These are phyloP conservation scores for Tetracladium setigerum DNA, from an alignment of 495 filamentous ascomycete species.

Conservation along the genomic window DNA sequence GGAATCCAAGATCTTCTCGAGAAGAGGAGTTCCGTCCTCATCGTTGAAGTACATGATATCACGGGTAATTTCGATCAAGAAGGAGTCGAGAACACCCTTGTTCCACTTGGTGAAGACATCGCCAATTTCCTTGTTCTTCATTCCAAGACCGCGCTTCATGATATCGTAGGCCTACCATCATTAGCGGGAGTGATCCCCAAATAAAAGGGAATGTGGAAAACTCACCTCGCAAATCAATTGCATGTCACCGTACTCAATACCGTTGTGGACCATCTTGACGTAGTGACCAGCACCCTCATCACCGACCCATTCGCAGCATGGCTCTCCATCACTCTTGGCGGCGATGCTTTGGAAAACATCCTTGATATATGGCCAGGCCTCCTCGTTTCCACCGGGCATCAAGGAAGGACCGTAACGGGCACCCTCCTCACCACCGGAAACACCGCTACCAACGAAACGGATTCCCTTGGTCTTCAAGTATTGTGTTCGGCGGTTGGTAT, in stretches of 20 bases:
- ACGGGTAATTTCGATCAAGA: slow-evolving; percentile 98
- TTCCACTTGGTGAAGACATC: slow-evolving; percentile 96
- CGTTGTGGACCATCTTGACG: slow-evolving; percentile 99
- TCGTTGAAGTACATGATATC: slow-evolving; percentile 97
- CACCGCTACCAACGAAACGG: slow-evolving; percentile 93
- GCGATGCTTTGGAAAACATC: slow-evolving; percentile 96
- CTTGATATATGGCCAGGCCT: slow-evolving; percentile 97
- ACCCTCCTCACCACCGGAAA: slow-evolving; percentile 98
- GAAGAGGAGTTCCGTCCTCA: slow-evolving; percentile 78
- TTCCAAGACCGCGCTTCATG: slow-evolving; percentile 90
- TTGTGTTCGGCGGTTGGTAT: slow-evolving; percentile 90
- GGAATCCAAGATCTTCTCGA: slow-evolving; percentile 98
- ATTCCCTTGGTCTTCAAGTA: slow-evolving; percentile 82
- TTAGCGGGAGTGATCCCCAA: slow-evolving; percentile 19
- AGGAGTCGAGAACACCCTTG: slow-evolving; percentile 95
- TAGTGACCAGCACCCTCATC: slow-evolving; percentile 99
- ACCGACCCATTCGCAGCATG: slow-evolving; percentile 99
- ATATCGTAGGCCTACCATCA: slow-evolving; percentile 88
- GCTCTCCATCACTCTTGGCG: slow-evolving; percentile 91
- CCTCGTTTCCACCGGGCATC: slow-evolving; percentile 98
- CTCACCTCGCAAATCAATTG: slow-evolving; percentile 97
- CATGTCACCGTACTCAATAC: slow-evolving; percentile 99
- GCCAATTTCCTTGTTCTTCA: slow-evolving; percentile 85
- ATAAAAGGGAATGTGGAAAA: slow-evolving; percentile 5
- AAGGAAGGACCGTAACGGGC: slow-evolving; percentile 93